Percentiles rank a stretch among this genome's conserved stretches.
Evolutionary conservation across 371 early-diverging fungal genomes (phyloP).

Genomic region (Synchytrium microbalum): DNA sequence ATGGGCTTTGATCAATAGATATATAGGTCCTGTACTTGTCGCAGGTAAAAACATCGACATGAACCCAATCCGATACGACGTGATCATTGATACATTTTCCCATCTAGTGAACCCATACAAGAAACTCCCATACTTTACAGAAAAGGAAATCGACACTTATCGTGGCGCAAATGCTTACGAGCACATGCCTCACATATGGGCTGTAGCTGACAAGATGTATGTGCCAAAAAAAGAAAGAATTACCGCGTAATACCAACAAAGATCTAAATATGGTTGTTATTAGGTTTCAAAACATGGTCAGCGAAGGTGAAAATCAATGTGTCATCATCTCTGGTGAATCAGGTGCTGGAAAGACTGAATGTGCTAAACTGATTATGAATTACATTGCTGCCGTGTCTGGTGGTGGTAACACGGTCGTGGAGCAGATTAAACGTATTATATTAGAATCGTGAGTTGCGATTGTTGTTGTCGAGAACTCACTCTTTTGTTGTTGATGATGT

Average conservation of each 20-base stretch:
- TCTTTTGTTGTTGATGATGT: no score
- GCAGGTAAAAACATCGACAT: constrained; percentile 20
- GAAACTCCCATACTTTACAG: constrained; percentile 43
- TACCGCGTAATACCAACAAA: not conserved
- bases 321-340: constrained; percentile 73
- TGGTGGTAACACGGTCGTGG: constrained; percentile 61
- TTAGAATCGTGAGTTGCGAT: no score
- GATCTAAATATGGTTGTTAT: no score
- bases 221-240: not conserved
- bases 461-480: no score
- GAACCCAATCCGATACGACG: not conserved
- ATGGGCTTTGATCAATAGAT: not conserved
- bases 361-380: constrained; percentile 60
- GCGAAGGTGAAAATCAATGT: constrained; percentile 96
- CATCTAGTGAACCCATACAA: constrained; percentile 47
- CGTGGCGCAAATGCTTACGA: constrained; percentile 47
- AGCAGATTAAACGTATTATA: constrained; percentile 92
- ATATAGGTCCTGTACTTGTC: constrained; percentile 37
- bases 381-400: constrained; percentile 95
- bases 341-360: constrained; percentile 70
- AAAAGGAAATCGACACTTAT: constrained; percentile 41
- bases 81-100: constrained; percentile 2
- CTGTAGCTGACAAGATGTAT: constrained; percentile 47
- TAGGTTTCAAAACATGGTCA: constrained; percentile 81
- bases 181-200: constrained; percentile 49